Percentiles rank a stretch among this genome's conserved stretches.
Evolutionary conservation across 371 early-diverging fungal species (phyloP).

Genomic region (Enteropsectra breve): DNA sequence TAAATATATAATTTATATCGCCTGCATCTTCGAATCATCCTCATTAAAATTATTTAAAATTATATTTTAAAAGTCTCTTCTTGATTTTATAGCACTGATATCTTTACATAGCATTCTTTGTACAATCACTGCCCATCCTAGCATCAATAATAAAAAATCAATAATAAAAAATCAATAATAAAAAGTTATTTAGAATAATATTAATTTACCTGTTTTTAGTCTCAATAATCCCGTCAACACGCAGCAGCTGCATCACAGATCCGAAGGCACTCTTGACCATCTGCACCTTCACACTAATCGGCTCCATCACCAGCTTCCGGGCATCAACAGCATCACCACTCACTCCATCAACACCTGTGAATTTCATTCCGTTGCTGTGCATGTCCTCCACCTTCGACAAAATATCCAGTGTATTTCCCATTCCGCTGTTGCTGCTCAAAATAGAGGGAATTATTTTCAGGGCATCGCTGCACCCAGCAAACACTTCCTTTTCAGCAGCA

Average conservation of each 20-base stretch:
- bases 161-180: conserved; percentile 18
- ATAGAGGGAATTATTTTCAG: conserved; percentile 94
- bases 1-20: too few relatives aligned
- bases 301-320: conserved; percentile 90
- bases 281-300: conserved; percentile 94
- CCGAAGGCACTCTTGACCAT: conserved; percentile 98
- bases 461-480: conserved; percentile 69
- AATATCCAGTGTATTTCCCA: conserved; percentile 75
- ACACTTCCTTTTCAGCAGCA: conserved; percentile 47
- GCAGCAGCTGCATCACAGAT: conserved; percentile 61
- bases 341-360: conserved; percentile 87
- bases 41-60: too few relatives aligned
- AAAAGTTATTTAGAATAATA: too few relatives aligned
- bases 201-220: conserved; percentile 20
- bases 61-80: too few relatives aligned
- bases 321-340: conserved; percentile 86
- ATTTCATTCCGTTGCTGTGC: conserved; percentile 69
- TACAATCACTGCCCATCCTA: background rate
- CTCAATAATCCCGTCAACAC: conserved; percentile 61
- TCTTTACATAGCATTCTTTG: too few relatives aligned
- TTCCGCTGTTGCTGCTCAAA: conserved; percentile 77
- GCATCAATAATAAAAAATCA: background rate
- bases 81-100: too few relatives aligned
- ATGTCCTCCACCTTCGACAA: conserved; percentile 83
- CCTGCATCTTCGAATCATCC: too few relatives aligned